A percentile compares a stretch with the other conserved stretches of the same genome.
phyloP scores from a whole-genome alignment of 2,329 filamentous ascomycete genomes.

The Diaporthe vexans region DNA sequence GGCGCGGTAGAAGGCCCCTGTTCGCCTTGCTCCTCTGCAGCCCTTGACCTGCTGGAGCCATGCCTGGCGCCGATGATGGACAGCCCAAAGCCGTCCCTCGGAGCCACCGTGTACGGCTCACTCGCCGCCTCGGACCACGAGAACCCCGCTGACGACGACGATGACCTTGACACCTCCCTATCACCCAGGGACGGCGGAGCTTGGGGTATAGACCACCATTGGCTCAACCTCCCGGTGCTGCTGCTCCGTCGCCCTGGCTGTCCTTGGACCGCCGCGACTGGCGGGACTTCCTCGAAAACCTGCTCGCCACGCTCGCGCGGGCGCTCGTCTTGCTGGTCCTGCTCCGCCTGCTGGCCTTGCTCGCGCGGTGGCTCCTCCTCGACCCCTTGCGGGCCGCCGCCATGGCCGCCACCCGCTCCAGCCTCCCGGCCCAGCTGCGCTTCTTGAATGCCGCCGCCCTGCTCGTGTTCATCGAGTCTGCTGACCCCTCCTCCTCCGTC shows the following conservation, averaged over 20 bases:
- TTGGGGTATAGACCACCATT: neutral
- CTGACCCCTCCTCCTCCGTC: neutral
- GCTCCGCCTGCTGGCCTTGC: slow-evolving; percentile 17
- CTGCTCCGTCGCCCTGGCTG: neutral
- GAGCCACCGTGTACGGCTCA: neutral
- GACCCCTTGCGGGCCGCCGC: slow-evolving; percentile 25
- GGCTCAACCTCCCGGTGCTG: neutral
- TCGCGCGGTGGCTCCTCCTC: slow-evolving; percentile 23
- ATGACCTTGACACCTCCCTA: neutral
- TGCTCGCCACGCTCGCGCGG: slow-evolving; percentile 11
- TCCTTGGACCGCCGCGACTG: slow-evolving; percentile 21
- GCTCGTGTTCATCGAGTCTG: neutral
- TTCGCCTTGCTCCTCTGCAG: neutral
- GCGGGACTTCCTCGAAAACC: slow-evolving; percentile 17
- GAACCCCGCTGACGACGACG: neutral
- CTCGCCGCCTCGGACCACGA: slow-evolving; percentile 26
- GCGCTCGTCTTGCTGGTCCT: slow-evolving; percentile 2
- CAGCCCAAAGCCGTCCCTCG: slow-evolving; percentile 25
- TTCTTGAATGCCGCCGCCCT: slow-evolving; percentile 23
- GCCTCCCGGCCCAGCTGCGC: slow-evolving; percentile 29
- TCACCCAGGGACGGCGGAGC: neutral
- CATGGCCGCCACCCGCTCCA: slow-evolving; percentile 26
- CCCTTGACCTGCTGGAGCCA: slow-evolving; percentile 10
- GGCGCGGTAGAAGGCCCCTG: neutral
- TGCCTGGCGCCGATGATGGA: slow-evolving; percentile 7